A percentile compares a stretch with the other conserved stretches of the same genome.
These are phyloP conservation scores for Liquidambar formosana DNA, from an alignment of 164 flowering plant species.

Conservation along the genomic window DNA sequence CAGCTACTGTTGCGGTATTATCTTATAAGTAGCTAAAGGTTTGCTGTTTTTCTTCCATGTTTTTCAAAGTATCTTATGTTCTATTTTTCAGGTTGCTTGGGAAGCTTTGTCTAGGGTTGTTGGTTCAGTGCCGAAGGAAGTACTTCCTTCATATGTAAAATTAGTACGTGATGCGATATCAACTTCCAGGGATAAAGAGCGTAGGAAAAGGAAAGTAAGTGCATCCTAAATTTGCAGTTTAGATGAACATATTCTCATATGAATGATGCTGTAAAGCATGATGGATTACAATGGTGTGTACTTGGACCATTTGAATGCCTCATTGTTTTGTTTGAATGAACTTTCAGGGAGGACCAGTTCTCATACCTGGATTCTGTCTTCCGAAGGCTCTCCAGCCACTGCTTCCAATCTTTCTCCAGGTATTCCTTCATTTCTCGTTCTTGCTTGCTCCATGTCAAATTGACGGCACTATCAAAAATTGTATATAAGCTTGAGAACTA, in stretches of 20 bases:
- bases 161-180: slow-evolving; percentile 95
- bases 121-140: slow-evolving; percentile 87
- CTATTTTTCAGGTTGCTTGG: slow-evolving; percentile 75
- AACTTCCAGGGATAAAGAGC: slow-evolving; percentile 89
- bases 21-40: background rate
- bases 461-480: too few species aligned
- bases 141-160: slow-evolving; percentile 87
- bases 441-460: background rate
- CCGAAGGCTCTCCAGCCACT: slow-evolving; percentile 95
- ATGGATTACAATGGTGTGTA: background rate
- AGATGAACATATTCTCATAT: background rate
- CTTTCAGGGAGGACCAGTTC: slow-evolving; percentile 85
- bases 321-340: background rate
- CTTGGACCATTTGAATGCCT: background rate
- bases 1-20: slow-evolving; percentile 75
- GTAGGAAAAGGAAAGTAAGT: slow-evolving; percentile 79
- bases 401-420: slow-evolving; percentile 96
- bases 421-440: slow-evolving; percentile 18
- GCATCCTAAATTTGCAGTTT: background rate
- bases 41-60: background rate
- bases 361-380: slow-evolving; percentile 92
- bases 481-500: too few species aligned
- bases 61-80: slow-evolving; percentile 7
- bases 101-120: slow-evolving; percentile 89
- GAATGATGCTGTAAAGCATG: background rate